These are phyloP conservation scores for Malus hybrid DNA, from an alignment of 331 rosid genomes.

Conservation along the genomic window DNA sequence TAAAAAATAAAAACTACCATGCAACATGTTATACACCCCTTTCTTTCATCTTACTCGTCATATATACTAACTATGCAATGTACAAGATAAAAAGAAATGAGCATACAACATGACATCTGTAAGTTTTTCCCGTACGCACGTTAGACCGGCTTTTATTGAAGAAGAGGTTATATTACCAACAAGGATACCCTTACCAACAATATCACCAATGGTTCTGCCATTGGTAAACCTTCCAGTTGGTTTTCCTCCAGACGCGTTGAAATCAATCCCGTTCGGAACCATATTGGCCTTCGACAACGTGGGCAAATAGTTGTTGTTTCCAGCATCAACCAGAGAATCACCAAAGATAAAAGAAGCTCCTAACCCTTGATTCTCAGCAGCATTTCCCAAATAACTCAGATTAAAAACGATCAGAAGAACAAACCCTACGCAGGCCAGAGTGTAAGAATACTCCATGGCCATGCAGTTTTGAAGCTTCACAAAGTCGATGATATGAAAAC, in stretches of 20 bases:
- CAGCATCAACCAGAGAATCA: conserved; percentile 91
- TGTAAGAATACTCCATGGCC: conserved; percentile 22
- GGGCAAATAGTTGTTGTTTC: conserved; percentile 69
- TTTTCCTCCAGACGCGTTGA: conserved; percentile 56
- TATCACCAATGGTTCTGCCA: conserved; percentile 90
- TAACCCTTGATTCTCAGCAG: conserved; percentile 28
- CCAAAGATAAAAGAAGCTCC: conserved; percentile 94
- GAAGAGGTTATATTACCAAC: background rate
- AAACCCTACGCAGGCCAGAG: conserved; percentile 34
- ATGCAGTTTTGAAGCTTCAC: background rate
- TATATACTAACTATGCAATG: too few relatives aligned
- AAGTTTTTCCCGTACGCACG: too few relatives aligned
- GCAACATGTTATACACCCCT: too few relatives aligned
- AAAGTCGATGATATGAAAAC: background rate
- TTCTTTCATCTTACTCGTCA: too few relatives aligned
- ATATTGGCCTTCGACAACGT: conserved; percentile 80
- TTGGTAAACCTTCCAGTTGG: conserved; percentile 95
- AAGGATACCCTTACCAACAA: conserved; percentile 45
- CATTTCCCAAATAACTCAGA: conserved; percentile 22
- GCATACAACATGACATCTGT: too few relatives aligned
- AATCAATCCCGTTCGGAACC: conserved; percentile 85
- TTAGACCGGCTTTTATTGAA: too few relatives aligned
- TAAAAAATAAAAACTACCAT: too few relatives aligned
- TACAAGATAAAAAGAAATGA: too few relatives aligned
- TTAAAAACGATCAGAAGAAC: conserved; percentile 5